Conservation (phyloP, 2,329 filamentous ascomycete species). For the Fusarium sp. region DNA sequence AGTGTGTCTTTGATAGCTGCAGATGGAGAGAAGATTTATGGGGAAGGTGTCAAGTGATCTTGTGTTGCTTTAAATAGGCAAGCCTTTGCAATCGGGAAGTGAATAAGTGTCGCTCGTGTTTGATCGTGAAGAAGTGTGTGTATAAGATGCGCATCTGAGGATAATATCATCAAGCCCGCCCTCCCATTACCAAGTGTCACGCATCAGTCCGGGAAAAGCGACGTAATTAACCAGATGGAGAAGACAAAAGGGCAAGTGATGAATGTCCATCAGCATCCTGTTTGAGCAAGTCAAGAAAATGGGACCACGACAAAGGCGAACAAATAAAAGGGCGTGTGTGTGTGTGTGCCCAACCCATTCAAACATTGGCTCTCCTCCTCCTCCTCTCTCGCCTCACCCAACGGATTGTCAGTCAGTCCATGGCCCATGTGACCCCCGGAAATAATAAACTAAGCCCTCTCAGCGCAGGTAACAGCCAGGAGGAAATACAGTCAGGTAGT, state of each 20-base stretch:
- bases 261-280: not conserved
- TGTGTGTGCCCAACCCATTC: not conserved
- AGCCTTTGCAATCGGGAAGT: not conserved
- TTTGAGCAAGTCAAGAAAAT: not conserved
- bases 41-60: not conserved
- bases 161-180: not conserved
- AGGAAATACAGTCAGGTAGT: not conserved
- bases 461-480: not conserved
- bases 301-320: not conserved
- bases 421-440: constrained; percentile 8
- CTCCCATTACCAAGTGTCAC: not conserved
- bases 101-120: not conserved
- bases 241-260: not conserved
- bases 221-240: not conserved
- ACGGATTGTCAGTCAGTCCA: not conserved
- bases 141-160: not conserved
- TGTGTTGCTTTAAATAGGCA: not conserved
- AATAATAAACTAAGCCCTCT: not conserved
- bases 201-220: not conserved
- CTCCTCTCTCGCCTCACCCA: not conserved
- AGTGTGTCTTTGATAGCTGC: not conserved
- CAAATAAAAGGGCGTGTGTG: not conserved
- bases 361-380: not conserved
- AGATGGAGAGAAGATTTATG: not conserved
- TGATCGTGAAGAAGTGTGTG: not conserved